Percentiles rank a stretch among this genome's conserved stretches.
phyloP scores from a whole-genome alignment of 2,329 filamentous ascomycete species.

The Cadophora luteo-olivacea region DNA sequence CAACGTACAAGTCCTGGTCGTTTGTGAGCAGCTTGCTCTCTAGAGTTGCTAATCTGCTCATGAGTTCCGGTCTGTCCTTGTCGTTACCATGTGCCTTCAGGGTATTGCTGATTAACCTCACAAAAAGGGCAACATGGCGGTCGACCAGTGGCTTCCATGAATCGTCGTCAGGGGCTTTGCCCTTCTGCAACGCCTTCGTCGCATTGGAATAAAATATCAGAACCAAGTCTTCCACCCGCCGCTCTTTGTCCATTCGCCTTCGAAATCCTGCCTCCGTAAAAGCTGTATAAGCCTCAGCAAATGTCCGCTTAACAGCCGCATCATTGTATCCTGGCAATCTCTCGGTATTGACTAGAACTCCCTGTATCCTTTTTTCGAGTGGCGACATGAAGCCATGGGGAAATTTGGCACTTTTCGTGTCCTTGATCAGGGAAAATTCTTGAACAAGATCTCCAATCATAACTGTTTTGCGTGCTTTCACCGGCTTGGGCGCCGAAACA shows the following conservation, averaged over 20 bases:
- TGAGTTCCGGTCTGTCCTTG: constrained; percentile 84
- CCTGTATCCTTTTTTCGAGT: constrained; percentile 56
- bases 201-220: constrained; percentile 97
- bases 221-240: constrained; percentile 89
- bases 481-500: constrained; percentile 69
- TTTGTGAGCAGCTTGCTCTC: constrained; percentile 95
- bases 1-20: constrained; percentile 83
- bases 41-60: constrained; percentile 76
- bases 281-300: constrained; percentile 91
- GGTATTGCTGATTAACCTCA: constrained; percentile 81
- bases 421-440: constrained; percentile 74
- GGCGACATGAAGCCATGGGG: constrained; percentile 75
- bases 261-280: constrained; percentile 89
- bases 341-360: constrained; percentile 75
- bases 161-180: constrained; percentile 79
- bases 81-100: constrained; percentile 85
- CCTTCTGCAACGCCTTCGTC: constrained; percentile 86
- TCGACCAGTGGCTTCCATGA: constrained; percentile 92
- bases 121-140: constrained; percentile 91
- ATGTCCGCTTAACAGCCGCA: constrained; percentile 88
- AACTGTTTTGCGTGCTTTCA: constrained; percentile 66
- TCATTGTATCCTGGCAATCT: constrained; percentile 88
- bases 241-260: constrained; percentile 91
- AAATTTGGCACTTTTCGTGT: constrained; percentile 73
- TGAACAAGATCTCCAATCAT: constrained; percentile 86